These are phyloP conservation scores for Apiotrichum brassicae DNA, from an alignment of 1,284 basidiomycete genomes.

Conservation along the genomic window DNA sequence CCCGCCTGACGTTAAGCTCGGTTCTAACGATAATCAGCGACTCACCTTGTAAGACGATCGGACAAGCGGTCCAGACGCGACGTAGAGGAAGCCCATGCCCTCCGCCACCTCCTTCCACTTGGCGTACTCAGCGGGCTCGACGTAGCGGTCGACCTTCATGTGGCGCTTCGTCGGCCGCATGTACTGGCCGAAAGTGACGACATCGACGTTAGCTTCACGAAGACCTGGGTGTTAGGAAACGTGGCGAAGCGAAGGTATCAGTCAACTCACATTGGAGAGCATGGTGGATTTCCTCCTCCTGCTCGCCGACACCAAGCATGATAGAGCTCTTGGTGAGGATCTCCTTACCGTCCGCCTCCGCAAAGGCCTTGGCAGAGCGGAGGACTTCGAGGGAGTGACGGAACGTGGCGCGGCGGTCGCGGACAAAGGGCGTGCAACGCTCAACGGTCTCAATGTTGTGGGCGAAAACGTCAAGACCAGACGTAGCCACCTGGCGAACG, in stretches of 20 bases:
- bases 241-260: background rate
- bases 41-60: slow-evolving; percentile 83
- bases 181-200: slow-evolving; percentile 99
- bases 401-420: slow-evolving; percentile 91
- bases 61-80: slow-evolving; percentile 92
- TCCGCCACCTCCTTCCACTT: slow-evolving; percentile 86
- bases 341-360: slow-evolving; percentile 68
- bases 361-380: slow-evolving; percentile 72
- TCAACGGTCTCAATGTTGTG: slow-evolving; percentile 98
- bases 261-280: slow-evolving; percentile 67
- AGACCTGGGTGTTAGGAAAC: slow-evolving; percentile 57
- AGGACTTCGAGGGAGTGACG: slow-evolving; percentile 81
- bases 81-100: slow-evolving; percentile 92
- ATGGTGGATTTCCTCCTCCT: slow-evolving; percentile 72
- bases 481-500: slow-evolving; percentile 77
- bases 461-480: slow-evolving; percentile 94
- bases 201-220: slow-evolving; percentile 81
- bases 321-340: slow-evolving; percentile 96
- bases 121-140: slow-evolving; percentile 87
- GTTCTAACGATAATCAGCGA: slow-evolving; percentile 48
- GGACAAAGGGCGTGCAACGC: slow-evolving; percentile 85
- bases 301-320: slow-evolving; percentile 97
- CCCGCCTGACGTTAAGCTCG: slow-evolving; percentile 54
- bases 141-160: slow-evolving; percentile 98
- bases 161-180: slow-evolving; percentile 99